A percentile compares a stretch with the other conserved stretches of the same genome.
These are phyloP conservation scores for Coprinopsis sp. DNA, from an alignment of 768 basidiomycete species.

Conservation along the genomic window DNA sequence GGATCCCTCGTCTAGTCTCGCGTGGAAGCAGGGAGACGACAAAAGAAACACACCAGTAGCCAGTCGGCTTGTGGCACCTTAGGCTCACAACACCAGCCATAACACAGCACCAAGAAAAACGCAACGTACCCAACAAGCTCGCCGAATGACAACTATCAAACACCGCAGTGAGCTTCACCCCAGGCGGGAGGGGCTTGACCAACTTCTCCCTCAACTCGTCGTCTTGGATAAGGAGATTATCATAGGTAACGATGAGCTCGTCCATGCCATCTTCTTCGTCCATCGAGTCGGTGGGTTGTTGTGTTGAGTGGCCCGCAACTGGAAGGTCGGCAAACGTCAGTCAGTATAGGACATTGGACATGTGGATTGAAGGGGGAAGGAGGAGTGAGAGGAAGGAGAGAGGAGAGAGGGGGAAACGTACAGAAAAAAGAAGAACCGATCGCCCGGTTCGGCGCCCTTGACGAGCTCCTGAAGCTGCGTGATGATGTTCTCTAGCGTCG, in stretches of 20 bases:
- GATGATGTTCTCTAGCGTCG: slow-evolving; percentile 44
- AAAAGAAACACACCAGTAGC: no score
- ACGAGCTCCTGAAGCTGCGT: slow-evolving; percentile 41
- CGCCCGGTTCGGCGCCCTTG: slow-evolving; percentile 37
- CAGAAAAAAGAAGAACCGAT: slow-evolving; percentile 55
- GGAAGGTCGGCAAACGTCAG: no score
- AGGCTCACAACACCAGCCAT: no score
- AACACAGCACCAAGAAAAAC: background rate
- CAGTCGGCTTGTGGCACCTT: no score
- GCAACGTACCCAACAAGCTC: slow-evolving; percentile 31
- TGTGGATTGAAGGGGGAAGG: slow-evolving; percentile 1
- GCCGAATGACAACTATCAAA: slow-evolving; percentile 41
- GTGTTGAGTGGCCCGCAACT: background rate
- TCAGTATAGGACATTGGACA: background rate
- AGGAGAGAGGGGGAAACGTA: slow-evolving; percentile 41
- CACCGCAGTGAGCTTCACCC: no score
- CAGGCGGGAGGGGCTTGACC: no score
- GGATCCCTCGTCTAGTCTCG: no score
- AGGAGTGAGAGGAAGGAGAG: background rate
- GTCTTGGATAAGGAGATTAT: background rate
- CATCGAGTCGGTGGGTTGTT: background rate
- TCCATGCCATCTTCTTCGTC: background rate
- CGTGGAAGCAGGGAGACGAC: no score
- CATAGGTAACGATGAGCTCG: background rate
- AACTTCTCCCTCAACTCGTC: background rate